A percentile compares a stretch with the other conserved stretches of the same genome.
Conservation (phyloP, 805 yeast genomes). For the Yarrowia alimentaria region DNA sequence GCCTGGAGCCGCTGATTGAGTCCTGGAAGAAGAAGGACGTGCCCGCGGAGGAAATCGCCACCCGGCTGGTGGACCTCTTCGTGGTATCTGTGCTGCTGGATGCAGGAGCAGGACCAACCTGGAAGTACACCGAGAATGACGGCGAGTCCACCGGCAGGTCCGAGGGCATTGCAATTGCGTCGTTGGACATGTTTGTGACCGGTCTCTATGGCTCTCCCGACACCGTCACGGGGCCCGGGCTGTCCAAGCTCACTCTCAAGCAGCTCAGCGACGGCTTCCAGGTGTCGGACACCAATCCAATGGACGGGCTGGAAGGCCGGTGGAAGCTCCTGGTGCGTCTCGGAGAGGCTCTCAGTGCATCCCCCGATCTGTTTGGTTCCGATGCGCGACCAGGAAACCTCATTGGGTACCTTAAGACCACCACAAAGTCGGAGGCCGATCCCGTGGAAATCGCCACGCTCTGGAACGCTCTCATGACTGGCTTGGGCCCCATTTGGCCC, state of each 20-base stretch:
- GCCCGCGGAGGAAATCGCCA: constrained; percentile 49
- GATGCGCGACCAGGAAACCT: constrained; percentile 54
- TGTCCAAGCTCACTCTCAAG: constrained; percentile 38
- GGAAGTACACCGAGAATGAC: constrained; percentile 50
- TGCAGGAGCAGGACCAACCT: constrained; percentile 65
- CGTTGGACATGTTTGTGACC: constrained; percentile 51
- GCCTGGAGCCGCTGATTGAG: constrained; percentile 47
- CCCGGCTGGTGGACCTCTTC: constrained; percentile 55
- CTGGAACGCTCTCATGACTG: constrained; percentile 58
- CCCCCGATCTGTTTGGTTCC: constrained; percentile 47
- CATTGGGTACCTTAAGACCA: constrained; percentile 45
- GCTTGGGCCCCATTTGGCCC: constrained; percentile 62
- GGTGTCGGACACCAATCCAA: constrained; percentile 47
- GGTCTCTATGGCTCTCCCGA: constrained; percentile 47
- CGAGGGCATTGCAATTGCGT: constrained; percentile 65
- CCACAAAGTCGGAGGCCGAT: neutral
- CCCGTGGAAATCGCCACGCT: constrained; percentile 47
- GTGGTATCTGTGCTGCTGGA: constrained; percentile 61
- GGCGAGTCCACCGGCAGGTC: constrained; percentile 46
- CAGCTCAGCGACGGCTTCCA: constrained; percentile 49
- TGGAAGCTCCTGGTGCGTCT: constrained; percentile 47
- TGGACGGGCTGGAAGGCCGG: constrained; percentile 58
- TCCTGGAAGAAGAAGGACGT: constrained; percentile 41
- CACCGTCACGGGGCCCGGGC: constrained; percentile 35
- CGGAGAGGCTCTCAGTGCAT: constrained; percentile 47